Evolutionary conservation across 2,329 filamentous ascomycete species (phyloP), one percentile per base, ranked within the genome.

Genomic region (Aureobasidium melanogenum): DNA sequence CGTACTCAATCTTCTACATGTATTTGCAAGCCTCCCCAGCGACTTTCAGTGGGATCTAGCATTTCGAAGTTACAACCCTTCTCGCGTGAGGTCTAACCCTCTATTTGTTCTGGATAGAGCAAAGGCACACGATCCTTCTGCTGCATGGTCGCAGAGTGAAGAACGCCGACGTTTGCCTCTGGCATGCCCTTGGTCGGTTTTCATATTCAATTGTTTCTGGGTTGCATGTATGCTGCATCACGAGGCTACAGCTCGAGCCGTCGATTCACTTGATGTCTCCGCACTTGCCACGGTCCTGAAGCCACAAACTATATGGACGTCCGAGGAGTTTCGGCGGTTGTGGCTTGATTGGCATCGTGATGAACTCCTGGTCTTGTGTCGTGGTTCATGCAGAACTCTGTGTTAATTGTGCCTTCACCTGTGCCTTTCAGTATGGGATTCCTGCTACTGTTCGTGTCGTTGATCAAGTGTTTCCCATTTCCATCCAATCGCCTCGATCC

Each of bases 1-100:
- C 74, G 9, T 92, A 91, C 69, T 81, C 78, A 3, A 80, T 86
- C 63, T 83, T 86, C 64, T 86, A 84, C 77, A 88, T 92, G 74
- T 90, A 85, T 69, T 90, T 93, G 67, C 84, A 90, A 70, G 86
- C 87, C 2, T 92, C 87, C 70, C 86, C 71, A 69, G 83, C 68
- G 63, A 87, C 91, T 64, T 92, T 89, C 71, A 76, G 63, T 10
- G 78, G 74, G 26, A 78, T 85, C 4, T 91, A 91, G 71, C 75
- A 76, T 32, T 82, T 91, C 61, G 84, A 84, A 50, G 74, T 82
- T 7, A 88, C 88, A 26, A 82, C 84, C 32, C 64, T 82, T 41
- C 70, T 88, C 10, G 80, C 83, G 2, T 77, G 86, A 2, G 75
- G 78, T 9, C 74, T 88, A 43, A 89, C 88, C 69, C 81, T 87